Base-by-base conservation (phyloP, 2,329 filamentous ascomycete species). In the Ophiosphaerella korrae region DNA sequence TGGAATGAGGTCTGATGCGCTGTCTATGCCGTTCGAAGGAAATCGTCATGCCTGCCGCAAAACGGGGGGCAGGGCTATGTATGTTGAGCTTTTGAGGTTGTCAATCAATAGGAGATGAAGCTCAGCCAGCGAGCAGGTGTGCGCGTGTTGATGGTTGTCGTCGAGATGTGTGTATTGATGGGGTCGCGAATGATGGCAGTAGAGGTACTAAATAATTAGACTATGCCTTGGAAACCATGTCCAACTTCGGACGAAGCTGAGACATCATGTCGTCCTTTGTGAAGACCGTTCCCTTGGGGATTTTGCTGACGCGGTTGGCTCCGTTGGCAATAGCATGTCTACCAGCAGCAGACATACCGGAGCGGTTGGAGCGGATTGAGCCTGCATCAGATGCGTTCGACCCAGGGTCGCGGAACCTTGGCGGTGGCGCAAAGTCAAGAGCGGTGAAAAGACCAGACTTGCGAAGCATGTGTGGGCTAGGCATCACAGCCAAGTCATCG, bases 401-500 rank as follows among this genome's bases (percentile, higher is more conserved):
- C 35, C 70, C 70, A 12, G 62, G 67, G 39, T 72, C 77, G 52
- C 82, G 85, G 75, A 93, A 88, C 70, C 86, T 87, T 63, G 86
- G 85, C 29, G 89, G 89, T 24, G 90, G 88, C 2, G 89, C 89
- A 71, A 94, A 94, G 76, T 94, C 90, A 24, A 94, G 83, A 1
- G 77, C 84, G 3, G 89, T 93, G 68, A 92, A 93, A 1, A 88
- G 90, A 54, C 84, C 79, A 1, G 89, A 92, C 67, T 91, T 92
- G 67, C 88, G 85, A 43, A 94, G 80, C 66, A 85, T 64, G 70
- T 92, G 87, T 35, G 94, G 92, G 82, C 92, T 97, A 33, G 94
- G 94, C 57, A 99, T 86, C 7, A 83, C 82, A 11, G 88, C 76
- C 55, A 97, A 85, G 52, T 97, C 93, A 49, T 97, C 93, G 73